These are phyloP conservation scores for Fraxinus xanthoxyloides DNA, from an alignment of 305 asterid species.

Conservation along the genomic window DNA sequence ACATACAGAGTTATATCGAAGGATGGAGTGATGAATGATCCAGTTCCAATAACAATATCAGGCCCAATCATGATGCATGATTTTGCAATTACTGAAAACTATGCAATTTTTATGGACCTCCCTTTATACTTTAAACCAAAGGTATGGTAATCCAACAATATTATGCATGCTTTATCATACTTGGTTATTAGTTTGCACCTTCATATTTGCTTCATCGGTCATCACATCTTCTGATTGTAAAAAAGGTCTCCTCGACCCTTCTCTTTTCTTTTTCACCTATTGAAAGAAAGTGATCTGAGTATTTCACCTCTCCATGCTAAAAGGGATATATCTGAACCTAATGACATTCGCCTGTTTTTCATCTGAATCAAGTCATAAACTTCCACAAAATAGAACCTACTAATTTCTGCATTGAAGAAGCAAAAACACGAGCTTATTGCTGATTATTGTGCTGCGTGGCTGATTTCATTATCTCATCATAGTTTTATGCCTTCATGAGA, in stretches of 20 bases:
- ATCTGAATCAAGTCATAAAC: neutral
- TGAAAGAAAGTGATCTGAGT: neutral
- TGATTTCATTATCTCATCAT: neutral
- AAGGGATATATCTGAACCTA: neutral
- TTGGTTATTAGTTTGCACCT: slow-evolving; percentile 3
- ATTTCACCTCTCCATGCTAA: neutral
- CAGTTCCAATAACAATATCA: slow-evolving; percentile 82
- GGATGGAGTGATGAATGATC: slow-evolving; percentile 84
- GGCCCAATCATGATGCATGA: slow-evolving; percentile 95
- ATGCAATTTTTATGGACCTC: slow-evolving; percentile 91
- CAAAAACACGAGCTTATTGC: neutral
- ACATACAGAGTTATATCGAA: slow-evolving; percentile 91
- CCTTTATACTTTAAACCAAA: slow-evolving; percentile 79
- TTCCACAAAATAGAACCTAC: neutral
- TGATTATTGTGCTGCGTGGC: neutral
- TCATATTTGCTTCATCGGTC: neutral
- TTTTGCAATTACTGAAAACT: slow-evolving; percentile 95
- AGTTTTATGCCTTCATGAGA: neutral
- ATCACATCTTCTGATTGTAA: slow-evolving; percentile 1
- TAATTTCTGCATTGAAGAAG: neutral
- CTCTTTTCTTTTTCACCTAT: slow-evolving; percentile 9
- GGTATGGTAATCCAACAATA: slow-evolving; percentile 39
- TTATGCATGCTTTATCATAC: slow-evolving; percentile 7
- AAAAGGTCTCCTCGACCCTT: neutral
- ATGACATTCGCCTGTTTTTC: neutral